Evolutionary conservation across 768 basidiomycete species (phyloP).

Genomic region (Naganishia vishniacii): DNA sequence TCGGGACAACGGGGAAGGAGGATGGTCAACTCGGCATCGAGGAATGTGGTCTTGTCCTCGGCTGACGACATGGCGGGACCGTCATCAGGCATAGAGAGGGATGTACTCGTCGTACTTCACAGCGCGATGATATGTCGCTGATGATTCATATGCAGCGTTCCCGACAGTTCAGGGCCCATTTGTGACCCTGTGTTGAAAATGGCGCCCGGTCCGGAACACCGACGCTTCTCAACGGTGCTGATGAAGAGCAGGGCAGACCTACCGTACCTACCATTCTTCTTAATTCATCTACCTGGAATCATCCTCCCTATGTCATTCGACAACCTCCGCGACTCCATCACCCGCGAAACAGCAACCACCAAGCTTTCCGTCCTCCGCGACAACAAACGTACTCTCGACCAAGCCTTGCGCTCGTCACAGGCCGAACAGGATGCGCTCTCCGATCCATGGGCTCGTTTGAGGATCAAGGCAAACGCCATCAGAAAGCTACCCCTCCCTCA

Average conservation of each 20-base stretch:
- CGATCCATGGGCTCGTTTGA: not conserved
- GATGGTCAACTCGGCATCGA: conserved; percentile 19
- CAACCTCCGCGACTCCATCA: conserved; percentile 1
- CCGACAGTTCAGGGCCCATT: too few species aligned
- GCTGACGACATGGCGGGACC: not conserved
- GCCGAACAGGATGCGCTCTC: not conserved
- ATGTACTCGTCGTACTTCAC: too few species aligned
- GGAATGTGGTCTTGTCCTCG: conserved; percentile 9
- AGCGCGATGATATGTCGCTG: too few species aligned
- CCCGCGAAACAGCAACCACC: not conserved
- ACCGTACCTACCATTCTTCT: too few species aligned
- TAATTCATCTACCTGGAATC: too few species aligned
- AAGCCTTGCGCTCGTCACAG: not conserved
- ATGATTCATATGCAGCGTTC: too few species aligned
- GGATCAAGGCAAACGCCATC: not conserved
- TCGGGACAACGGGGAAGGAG: conserved; percentile 5
- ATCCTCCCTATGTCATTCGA: too few species aligned
- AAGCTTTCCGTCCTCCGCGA: conserved; percentile 4
- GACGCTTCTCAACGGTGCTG: too few species aligned
- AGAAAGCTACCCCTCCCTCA: not conserved
- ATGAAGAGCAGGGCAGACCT: too few species aligned
- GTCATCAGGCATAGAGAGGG: too few species aligned
- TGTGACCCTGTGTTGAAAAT: too few species aligned
- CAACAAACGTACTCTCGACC: not conserved
- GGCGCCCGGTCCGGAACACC: too few species aligned